Evolutionary conservation across 1,284 basidiomycete species (phyloP), one percentile per base, ranked within the genome.

Genomic region (Termitomyces sp.): DNA sequence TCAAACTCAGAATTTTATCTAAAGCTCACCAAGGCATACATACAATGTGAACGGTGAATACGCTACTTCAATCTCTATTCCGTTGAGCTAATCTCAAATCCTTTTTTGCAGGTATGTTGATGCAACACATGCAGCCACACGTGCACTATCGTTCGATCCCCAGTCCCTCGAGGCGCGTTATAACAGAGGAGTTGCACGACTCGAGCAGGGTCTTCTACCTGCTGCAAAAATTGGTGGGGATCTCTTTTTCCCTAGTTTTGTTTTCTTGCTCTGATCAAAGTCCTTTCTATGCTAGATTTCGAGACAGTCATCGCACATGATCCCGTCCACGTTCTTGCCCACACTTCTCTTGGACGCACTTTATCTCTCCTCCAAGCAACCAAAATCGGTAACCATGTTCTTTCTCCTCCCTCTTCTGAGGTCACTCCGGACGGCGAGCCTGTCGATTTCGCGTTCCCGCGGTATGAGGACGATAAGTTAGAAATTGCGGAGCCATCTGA

Each of bases 81-180:
- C 18, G 14, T 14, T 21, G 21, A n/a, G n/a, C n/a, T n/a, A n/a
- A 28, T 9, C 5, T 14, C 10, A 6, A 8, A 24, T 46, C n/a
- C n/a, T n/a, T 21, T 34, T 18, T n/a, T 7, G 47, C 31, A 78
- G 76, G 50, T 76, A 72, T 59, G 68, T 69, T 39, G 64, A 71
- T 42, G 77, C 77, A 1, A 73, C 74, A 11, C 64, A 67, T 37
- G 69, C 70, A 5, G 73, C 77, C 3, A 68, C 67, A 1, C 63
- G 69, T 13, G 75, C 75, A 0, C 64, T 79, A 16, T 58, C 65
- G 3, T 62, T 71, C 24, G 70, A 78, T 43, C 76, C 75, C 1
- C 68, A 66, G 56, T 67, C 68, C 28, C 50, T 71, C 13, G 73
- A 74, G 54, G 76, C 75, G 5, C 67, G 77, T 5, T 77, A 72